These are phyloP conservation scores for Boeremia exigua DNA, from an alignment of 2,329 filamentous ascomycete species.

Conservation along the genomic window DNA sequence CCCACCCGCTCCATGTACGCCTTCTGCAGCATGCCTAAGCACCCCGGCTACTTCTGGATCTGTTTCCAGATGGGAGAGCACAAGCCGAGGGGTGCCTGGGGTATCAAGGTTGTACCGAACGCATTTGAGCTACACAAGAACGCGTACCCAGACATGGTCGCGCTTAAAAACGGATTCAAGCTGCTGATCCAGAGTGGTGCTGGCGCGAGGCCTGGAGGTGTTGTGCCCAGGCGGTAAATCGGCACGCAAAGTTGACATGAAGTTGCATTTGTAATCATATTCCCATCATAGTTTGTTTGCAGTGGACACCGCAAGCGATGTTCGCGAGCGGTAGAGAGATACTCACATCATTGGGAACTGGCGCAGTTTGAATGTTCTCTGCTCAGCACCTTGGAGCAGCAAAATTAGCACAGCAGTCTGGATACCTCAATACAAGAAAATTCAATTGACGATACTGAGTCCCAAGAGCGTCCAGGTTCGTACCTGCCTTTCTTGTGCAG, in stretches of 20 bases:
- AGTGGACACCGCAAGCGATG: neutral
- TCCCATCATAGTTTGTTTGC: neutral
- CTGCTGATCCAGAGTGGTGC: slow-evolving; percentile 63
- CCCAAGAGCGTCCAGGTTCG: too few relatives aligned
- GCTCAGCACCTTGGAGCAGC: neutral
- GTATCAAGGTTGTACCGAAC: slow-evolving; percentile 88
- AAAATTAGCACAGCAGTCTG: neutral
- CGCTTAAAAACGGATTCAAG: slow-evolving; percentile 97
- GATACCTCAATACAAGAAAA: neutral
- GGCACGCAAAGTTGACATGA: neutral
- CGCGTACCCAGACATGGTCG: slow-evolving; percentile 92
- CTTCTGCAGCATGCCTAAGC: slow-evolving; percentile 91
- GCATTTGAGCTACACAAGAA: slow-evolving; percentile 90
- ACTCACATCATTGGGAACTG: slow-evolving; percentile 4
- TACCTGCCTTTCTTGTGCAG: too few relatives aligned
- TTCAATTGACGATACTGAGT: too few relatives aligned
- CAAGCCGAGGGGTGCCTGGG: slow-evolving; percentile 77
- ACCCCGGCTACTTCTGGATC: slow-evolving; percentile 92
- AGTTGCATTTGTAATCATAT: slow-evolving; percentile 15
- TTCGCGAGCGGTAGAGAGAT: neutral
- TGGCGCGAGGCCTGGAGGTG: slow-evolving; percentile 5
- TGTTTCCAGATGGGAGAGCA: slow-evolving; percentile 91
- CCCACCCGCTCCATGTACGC: slow-evolving; percentile 91
- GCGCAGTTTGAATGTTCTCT: neutral
- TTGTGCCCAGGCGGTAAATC: slow-evolving; percentile 3